Evolutionary conservation across 1,284 basidiomycete genomes (phyloP).

Genomic region (Exsudoporus floridanus): DNA sequence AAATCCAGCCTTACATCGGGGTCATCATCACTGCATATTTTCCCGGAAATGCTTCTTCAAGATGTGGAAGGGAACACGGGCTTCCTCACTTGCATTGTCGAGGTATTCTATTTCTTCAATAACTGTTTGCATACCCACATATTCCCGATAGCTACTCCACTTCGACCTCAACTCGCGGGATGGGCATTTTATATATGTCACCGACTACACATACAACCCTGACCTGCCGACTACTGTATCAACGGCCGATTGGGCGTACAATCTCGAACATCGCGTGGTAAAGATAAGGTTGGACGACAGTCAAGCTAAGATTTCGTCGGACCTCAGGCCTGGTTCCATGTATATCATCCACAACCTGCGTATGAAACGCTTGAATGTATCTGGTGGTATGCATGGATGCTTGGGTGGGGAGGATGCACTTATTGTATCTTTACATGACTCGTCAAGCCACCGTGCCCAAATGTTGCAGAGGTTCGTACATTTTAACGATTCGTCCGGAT

Average conservation of each 20-base stretch:
- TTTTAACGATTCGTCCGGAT: background rate
- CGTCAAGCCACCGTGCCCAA: constrained; percentile 31
- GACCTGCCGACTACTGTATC: constrained; percentile 38
- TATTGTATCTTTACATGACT: constrained; percentile 47
- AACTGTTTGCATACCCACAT: background rate
- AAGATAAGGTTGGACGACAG: constrained; percentile 51
- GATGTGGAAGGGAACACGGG: constrained; percentile 42
- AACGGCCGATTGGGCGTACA: constrained; percentile 38
- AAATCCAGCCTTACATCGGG: constrained; percentile 21
- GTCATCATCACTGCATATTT: constrained; percentile 30
- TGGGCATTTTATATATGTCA: constrained; percentile 51
- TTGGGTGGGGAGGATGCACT: constrained; percentile 58
- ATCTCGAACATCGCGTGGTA: constrained; percentile 51
- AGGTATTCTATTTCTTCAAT: constrained; percentile 40
- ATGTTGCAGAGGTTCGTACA: constrained; percentile 28
- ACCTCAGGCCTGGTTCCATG: constrained; percentile 43
- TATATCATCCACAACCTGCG: constrained; percentile 54
- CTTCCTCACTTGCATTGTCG: constrained; percentile 57
- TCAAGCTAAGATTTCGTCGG: constrained; percentile 45
- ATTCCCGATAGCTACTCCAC: constrained; percentile 46
- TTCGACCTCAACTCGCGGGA: constrained; percentile 34
- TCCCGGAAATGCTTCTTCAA: constrained; percentile 47
- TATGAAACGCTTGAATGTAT: constrained; percentile 35
- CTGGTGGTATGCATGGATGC: constrained; percentile 41
- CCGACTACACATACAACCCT: constrained; percentile 62